phyloP scores from a whole-genome alignment of 2,329 filamentous ascomycete genomes.

The Xylariaceae sp. region DNA sequence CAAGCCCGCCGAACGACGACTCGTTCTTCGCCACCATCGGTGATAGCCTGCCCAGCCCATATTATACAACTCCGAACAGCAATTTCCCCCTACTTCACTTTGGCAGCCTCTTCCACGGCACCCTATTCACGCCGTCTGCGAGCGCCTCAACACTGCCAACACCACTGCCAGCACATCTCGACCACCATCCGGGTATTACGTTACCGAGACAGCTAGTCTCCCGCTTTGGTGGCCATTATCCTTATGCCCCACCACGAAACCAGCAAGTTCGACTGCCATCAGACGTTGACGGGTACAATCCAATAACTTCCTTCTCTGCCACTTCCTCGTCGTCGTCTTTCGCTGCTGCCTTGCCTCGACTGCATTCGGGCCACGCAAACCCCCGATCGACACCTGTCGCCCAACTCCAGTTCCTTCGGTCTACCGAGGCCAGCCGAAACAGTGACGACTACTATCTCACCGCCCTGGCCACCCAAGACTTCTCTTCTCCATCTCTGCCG shows the following conservation, averaged over 20 bases:
- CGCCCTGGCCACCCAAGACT: constrained; percentile 32
- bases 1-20: constrained; percentile 2
- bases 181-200: background rate
- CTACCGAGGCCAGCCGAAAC: background rate
- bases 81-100: constrained; percentile 1
- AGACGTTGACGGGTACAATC: constrained; percentile 1
- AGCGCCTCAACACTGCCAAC: background rate
- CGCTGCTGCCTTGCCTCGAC: constrained; percentile 7
- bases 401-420: background rate
- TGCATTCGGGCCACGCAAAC: constrained; percentile 16
- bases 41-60: background rate
- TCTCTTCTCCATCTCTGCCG: constrained; percentile 41
- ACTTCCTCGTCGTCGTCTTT: background rate
- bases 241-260: constrained; percentile 13
- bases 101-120: background rate
- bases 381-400: background rate
- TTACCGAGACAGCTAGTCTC: background rate
- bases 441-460: constrained; percentile 34
- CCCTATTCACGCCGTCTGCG: background rate
- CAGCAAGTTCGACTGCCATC: constrained; percentile 19
- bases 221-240: background rate
- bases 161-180: background rate
- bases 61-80: background rate
- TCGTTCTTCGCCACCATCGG: constrained; percentile 10
- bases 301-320: background rate